Base-by-base conservation (phyloP, 495 filamentous ascomycete species). In the Trichoderma erinaceum region DNA sequence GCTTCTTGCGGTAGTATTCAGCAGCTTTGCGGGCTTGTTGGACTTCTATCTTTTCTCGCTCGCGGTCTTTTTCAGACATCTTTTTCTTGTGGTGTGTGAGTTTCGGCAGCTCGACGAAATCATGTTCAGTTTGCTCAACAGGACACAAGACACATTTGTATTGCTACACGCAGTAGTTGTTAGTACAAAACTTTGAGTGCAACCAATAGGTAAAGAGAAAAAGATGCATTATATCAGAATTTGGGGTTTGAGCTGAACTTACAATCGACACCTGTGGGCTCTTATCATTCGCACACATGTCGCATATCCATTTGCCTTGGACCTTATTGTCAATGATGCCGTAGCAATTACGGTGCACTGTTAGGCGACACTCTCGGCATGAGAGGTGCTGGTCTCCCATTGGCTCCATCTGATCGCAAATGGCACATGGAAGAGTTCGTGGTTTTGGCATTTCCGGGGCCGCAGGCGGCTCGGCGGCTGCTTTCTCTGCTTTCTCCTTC, bases 121-220 rank as follows among this genome's bases (percentile, higher is more conserved):
- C 91, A 68, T 91, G 87, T 61, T 92, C 88, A 0, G 87, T 92
- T 69, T 83, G 79, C 70, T 88, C 82, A 15, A 96, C 86, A 23
- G 95, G 92, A 71, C 95, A 99, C 21, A 98, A 81, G 48, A 96
- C 88, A 76, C 95, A 99, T 77, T 94, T 89, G 75, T 99, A 98
- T 73, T 87, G 84, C 88, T 90, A 71, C 18, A 70, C 52, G 25
- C 52, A 27, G 16, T 38, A 15, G 41, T 70, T 68, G 77, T 81
- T 73, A 82, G 72, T 35, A 68, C 12, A 11, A 2, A 18, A 6
- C 8, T 58, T 48, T 41, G 21, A 43, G 15, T 4, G 38, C 12
- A 25, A 16, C 43, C 4, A 18, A 27, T 7, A 16, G 35, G 18
- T 15, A 29, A 46, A 29, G 41, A 41, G 29, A 29, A 41, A 66